A percentile compares a stretch with the other conserved stretches of the same genome.
These are phyloP conservation scores for Lyophyllum semitale DNA, from an alignment of 768 basidiomycete genomes.

Conservation along the genomic window DNA sequence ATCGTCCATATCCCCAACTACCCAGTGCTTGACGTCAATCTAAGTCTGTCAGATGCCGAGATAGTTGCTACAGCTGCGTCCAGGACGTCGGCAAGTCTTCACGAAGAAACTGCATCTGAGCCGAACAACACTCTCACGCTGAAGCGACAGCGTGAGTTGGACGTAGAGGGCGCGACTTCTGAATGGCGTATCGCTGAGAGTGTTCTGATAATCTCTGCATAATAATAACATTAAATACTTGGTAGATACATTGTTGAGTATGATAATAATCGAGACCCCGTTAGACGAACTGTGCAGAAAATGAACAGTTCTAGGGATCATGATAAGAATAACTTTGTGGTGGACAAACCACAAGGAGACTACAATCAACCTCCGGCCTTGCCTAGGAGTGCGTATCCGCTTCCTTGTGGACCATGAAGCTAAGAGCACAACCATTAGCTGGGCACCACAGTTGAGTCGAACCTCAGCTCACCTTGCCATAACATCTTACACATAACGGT, in stretches of 20 bases:
- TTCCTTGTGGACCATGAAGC: conserved; percentile 74
- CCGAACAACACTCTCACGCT: conserved; percentile 42
- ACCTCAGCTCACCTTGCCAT: conserved; percentile 53
- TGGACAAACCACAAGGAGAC: not conserved
- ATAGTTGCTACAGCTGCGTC: conserved; percentile 33
- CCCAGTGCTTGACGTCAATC: conserved; percentile 58
- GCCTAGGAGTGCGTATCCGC: conserved; percentile 72
- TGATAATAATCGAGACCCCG: conserved; percentile 9
- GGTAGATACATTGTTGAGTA: not conserved
- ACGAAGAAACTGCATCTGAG: conserved; percentile 25
- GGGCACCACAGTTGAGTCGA: not conserved
- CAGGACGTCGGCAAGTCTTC: conserved; percentile 12
- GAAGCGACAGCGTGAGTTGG: conserved; percentile 58
- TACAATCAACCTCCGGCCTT: conserved; percentile 33
- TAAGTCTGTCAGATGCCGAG: conserved; percentile 56
- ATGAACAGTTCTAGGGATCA: not conserved
- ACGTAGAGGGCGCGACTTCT: conserved; percentile 63
- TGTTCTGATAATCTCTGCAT: conserved; percentile 46
- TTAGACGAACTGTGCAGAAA: not conserved
- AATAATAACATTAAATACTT: conserved; percentile 6
- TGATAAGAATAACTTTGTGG: not conserved
- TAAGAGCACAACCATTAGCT: conserved; percentile 24
- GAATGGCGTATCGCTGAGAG: conserved; percentile 68
- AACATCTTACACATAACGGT: conserved; percentile 72
- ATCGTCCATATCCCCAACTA: conserved; percentile 49